These are phyloP conservation scores for Pichia terricola DNA, from an alignment of 1,139 yeast genomes.

Conservation along the genomic window DNA sequence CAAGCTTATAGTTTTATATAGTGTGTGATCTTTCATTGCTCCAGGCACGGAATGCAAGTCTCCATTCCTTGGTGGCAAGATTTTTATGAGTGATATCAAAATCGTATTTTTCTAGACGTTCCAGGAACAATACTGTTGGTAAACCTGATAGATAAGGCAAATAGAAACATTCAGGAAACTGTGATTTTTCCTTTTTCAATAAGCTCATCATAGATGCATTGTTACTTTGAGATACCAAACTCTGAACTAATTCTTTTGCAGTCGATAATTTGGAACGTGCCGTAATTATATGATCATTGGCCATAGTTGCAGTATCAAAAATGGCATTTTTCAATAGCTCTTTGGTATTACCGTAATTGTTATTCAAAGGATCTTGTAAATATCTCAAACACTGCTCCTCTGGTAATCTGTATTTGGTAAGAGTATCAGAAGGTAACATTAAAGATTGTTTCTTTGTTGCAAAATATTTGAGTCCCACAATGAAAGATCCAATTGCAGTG, in stretches of 20 bases:
- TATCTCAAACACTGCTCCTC: conserved; percentile 54
- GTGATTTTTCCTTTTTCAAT: conserved; percentile 17
- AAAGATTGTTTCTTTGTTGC: conserved; percentile 41
- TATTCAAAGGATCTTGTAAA: conserved; percentile 32
- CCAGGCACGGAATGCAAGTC: conserved; percentile 60
- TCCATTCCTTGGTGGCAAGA: conserved; percentile 56
- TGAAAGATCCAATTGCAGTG: conserved; percentile 57
- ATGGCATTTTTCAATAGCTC: conserved; percentile 46
- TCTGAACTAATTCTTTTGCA: conserved; percentile 29
- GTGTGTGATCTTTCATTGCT: conserved; percentile 19
- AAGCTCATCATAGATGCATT: conserved; percentile 27
- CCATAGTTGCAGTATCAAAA: conserved; percentile 62
- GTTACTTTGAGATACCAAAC: conserved; percentile 22
- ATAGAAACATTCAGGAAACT: conserved; percentile 51
- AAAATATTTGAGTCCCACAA: conserved; percentile 54
- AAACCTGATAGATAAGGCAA: conserved; percentile 60
- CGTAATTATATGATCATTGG: conserved; percentile 71
- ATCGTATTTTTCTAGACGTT: conserved; percentile 49
- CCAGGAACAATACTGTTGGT: conserved; percentile 57
- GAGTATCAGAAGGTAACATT: conserved; percentile 54
- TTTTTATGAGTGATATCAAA: conserved; percentile 50
- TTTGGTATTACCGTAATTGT: conserved; percentile 15
- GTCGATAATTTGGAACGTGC: conserved; percentile 46
- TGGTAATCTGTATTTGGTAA: conserved; percentile 46
- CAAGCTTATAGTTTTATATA: background rate